These are phyloP conservation scores for Alternaria sp. DNA, from an alignment of 2,329 filamentous ascomycete species.

Conservation along the genomic window DNA sequence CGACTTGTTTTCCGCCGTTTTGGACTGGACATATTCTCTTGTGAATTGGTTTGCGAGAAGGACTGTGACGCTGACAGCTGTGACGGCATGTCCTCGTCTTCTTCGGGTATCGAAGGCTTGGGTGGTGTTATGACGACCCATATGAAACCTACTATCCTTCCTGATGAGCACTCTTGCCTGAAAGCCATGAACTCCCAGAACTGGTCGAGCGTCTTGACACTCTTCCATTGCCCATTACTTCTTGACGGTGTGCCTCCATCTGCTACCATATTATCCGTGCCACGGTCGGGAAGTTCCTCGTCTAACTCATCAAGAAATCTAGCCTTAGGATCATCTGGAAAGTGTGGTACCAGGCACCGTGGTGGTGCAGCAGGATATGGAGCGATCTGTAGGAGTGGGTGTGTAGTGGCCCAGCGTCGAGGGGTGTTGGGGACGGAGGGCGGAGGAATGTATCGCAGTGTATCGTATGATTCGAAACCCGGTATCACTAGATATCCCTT, in stretches of 20 bases:
- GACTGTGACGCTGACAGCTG: slow-evolving; percentile 33
- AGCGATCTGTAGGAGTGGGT: slow-evolving; percentile 77
- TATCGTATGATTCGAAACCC: slow-evolving; percentile 83
- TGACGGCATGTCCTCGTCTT: slow-evolving; percentile 40
- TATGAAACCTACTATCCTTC: slow-evolving; percentile 89
- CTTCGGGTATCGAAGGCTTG: slow-evolving; percentile 44
- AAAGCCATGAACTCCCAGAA: slow-evolving; percentile 99
- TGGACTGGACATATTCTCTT: slow-evolving; percentile 24
- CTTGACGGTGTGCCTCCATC: slow-evolving; percentile 54
- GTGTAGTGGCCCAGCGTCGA: slow-evolving; percentile 65
- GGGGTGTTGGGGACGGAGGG: slow-evolving; percentile 50
- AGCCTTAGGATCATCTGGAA: slow-evolving; percentile 94
- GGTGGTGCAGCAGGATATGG: slow-evolving; percentile 74
- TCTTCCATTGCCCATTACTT: slow-evolving; percentile 78
- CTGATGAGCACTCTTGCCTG: slow-evolving; percentile 93
- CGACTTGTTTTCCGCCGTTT: slow-evolving; percentile 26
- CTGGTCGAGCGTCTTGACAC: slow-evolving; percentile 81
- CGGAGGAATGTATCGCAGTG: slow-evolving; percentile 76
- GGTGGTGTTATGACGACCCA: slow-evolving; percentile 86
- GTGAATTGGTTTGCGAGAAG: slow-evolving; percentile 26
- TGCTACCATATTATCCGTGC: slow-evolving; percentile 42
- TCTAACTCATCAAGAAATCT: slow-evolving; percentile 89
- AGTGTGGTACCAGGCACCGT: slow-evolving; percentile 85
- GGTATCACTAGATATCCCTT: slow-evolving; percentile 87
- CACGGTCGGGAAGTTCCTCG: slow-evolving; percentile 73